Conservation (phyloP, 2,329 filamentous ascomycete genomes). For the Eutypa lata region DNA sequence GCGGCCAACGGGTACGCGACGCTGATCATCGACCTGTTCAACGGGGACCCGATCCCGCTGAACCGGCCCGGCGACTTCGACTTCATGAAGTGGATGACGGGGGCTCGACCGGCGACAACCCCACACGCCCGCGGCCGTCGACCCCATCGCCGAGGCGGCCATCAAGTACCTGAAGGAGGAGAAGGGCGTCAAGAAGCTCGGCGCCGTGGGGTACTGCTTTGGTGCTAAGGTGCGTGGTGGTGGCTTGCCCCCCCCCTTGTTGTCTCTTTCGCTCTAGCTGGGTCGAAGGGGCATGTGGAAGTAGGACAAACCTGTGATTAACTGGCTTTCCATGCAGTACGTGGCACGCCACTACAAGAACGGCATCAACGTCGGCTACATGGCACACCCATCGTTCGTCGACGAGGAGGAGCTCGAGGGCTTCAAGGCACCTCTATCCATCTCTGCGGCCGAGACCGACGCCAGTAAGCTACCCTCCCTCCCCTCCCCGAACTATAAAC, state of each 20-base stretch:
- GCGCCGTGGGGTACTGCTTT: conserved; percentile 71
- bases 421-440: conserved; percentile 66
- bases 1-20: conserved; percentile 70
- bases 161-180: conserved; percentile 58
- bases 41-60: conserved; percentile 58
- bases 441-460: conserved; percentile 63
- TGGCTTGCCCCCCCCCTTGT: not conserved
- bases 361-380: conserved; percentile 67
- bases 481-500: not conserved
- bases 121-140: conserved; percentile 42
- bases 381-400: conserved; percentile 77
- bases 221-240: conserved; percentile 65
- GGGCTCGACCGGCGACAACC: conserved; percentile 47
- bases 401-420: conserved; percentile 61
- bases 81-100: conserved; percentile 39
- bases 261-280: not conserved
- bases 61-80: conserved; percentile 44
- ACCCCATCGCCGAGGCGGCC: conserved; percentile 45
- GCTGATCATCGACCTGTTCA: conserved; percentile 68
- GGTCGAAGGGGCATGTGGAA: no score
- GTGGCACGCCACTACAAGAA: conserved; percentile 63
- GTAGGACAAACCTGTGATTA: no score
- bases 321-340: no score
- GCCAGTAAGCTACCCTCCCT: conserved; percentile 22
- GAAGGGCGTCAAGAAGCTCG: conserved; percentile 56